These are phyloP conservation scores for Acorus gramineus DNA, from an alignment of 106 monocot species.

Conservation along the genomic window DNA sequence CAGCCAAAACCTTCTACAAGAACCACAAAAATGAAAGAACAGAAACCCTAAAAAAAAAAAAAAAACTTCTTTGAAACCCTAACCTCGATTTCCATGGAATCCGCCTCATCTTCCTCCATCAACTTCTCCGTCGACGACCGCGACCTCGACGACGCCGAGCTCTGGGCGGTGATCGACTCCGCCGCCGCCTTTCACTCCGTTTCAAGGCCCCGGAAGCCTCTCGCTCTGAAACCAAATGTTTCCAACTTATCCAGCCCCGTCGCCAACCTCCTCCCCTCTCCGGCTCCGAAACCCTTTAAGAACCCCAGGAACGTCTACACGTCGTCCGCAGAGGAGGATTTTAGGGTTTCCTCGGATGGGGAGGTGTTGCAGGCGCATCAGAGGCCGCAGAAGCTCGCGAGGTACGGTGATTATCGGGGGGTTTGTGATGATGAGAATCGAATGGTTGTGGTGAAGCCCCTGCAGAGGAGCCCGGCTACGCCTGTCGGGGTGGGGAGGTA, in stretches of 20 bases:
- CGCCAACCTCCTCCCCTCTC: slow-evolving; percentile 5
- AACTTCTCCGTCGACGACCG: slow-evolving; percentile 44
- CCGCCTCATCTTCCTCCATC: slow-evolving; percentile 3
- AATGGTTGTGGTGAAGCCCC: slow-evolving; percentile 34
- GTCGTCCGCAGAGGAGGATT: slow-evolving; percentile 2
- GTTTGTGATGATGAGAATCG: slow-evolving; percentile 9
- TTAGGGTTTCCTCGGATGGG: slow-evolving; percentile 24
- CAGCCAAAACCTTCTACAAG: background rate
- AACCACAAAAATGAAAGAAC: too few species aligned
- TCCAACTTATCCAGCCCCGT: background rate
- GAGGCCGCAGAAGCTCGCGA: slow-evolving; percentile 40
- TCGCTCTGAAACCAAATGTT: slow-evolving; percentile 24
- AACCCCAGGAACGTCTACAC: slow-evolving; percentile 6
- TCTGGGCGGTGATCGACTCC: slow-evolving; percentile 88
- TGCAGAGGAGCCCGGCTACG: slow-evolving; percentile 19
- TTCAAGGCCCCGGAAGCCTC: slow-evolving; percentile 38
- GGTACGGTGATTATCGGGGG: slow-evolving; percentile 11
- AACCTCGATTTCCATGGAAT: background rate
- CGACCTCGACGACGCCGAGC: slow-evolving; percentile 86
- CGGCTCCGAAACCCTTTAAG: slow-evolving; percentile 2
- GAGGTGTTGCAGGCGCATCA: slow-evolving; percentile 37
- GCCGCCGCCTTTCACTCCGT: slow-evolving; percentile 40
- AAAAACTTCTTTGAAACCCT: background rate
- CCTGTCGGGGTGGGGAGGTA: slow-evolving; percentile 21
- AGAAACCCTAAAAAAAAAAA: too few species aligned